These are phyloP conservation scores for Scheffersomyces amazonensis DNA, from an alignment of 805 yeast genomes.

Conservation along the genomic window DNA sequence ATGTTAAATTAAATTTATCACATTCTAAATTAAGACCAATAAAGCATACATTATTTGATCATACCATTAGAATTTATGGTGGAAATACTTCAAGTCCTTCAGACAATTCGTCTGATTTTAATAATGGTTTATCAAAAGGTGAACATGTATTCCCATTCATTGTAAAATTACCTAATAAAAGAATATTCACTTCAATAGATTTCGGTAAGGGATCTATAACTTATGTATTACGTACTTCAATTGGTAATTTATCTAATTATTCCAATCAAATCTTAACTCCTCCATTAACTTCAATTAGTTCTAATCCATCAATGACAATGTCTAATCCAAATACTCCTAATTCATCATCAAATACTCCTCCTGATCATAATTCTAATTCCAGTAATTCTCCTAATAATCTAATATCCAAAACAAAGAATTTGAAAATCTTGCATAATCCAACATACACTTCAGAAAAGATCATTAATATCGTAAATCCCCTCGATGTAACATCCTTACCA, in stretches of 20 bases:
- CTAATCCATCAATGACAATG: slow-evolving; percentile 1
- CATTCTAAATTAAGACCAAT: slow-evolving; percentile 53
- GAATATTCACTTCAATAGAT: slow-evolving; percentile 69
- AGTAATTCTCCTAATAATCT: slow-evolving; percentile 5
- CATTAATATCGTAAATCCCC: slow-evolving; percentile 65
- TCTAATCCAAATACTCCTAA: slow-evolving; percentile 4
- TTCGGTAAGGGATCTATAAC: slow-evolving; percentile 84
- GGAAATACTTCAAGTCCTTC: slow-evolving; percentile 6
- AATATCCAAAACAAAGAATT: slow-evolving; percentile 19
- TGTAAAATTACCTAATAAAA: slow-evolving; percentile 72
- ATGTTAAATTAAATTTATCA: slow-evolving; percentile 51
- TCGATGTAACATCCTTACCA: slow-evolving; percentile 67
- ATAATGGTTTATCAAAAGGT: slow-evolving; percentile 65
- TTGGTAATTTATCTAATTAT: slow-evolving; percentile 18
- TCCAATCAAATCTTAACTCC: neutral
- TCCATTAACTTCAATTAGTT: neutral
- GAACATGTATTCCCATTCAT: slow-evolving; percentile 87
- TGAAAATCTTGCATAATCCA: slow-evolving; percentile 23
- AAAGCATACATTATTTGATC: slow-evolving; percentile 53
- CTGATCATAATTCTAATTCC: slow-evolving; percentile 8
- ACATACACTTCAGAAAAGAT: slow-evolving; percentile 51
- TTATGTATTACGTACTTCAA: slow-evolving; percentile 58
- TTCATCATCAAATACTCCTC: slow-evolving; percentile 6
- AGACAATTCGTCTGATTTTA: slow-evolving; percentile 13
- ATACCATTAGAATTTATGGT: slow-evolving; percentile 60